Evolutionary conservation across 2,329 filamentous ascomycete species (phyloP).

Genomic region (Penicillium sp.): DNA sequence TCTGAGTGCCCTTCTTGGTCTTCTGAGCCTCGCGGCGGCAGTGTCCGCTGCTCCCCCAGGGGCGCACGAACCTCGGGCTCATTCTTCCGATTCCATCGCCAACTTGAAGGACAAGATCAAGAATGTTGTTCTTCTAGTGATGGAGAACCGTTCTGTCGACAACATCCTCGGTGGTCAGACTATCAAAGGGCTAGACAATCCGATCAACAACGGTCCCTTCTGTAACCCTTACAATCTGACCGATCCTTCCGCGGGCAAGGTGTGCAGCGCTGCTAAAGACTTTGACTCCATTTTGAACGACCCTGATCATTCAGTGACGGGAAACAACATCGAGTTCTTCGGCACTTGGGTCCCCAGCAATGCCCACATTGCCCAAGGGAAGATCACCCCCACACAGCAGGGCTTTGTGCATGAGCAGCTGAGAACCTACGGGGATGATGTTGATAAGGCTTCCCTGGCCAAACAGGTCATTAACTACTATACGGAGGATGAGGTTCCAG

Average conservation of each 20-base stretch:
- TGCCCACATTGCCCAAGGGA: constrained; percentile 32
- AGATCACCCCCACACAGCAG: constrained; percentile 30
- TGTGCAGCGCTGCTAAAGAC: constrained; percentile 37
- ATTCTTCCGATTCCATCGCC: constrained; percentile 17
- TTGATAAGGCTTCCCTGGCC: constrained; percentile 30
- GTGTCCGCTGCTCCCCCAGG: constrained; percentile 14
- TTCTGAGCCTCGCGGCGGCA: constrained; percentile 26
- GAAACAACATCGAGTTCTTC: constrained; percentile 47
- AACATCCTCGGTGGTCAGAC: constrained; percentile 45
- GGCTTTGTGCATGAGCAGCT: constrained; percentile 46
- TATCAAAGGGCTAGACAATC: constrained; percentile 40
- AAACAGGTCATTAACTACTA: constrained; percentile 48
- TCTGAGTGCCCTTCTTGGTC: constrained; percentile 22
- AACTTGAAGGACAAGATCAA: constrained; percentile 38
- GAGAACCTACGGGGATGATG: constrained; percentile 32
- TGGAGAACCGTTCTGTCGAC: constrained; percentile 48
- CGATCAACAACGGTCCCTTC: constrained; percentile 42
- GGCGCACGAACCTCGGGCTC: not conserved
- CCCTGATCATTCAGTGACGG: constrained; percentile 42
- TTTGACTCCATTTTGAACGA: constrained; percentile 44
- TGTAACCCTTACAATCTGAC: constrained; percentile 43
- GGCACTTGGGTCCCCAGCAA: constrained; percentile 42
- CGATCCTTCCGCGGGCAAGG: constrained; percentile 26
- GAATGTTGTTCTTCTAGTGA: constrained; percentile 37
- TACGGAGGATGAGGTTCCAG: constrained; percentile 43